Evolutionary conservation across 1,284 basidiomycete species (phyloP).

Genomic region (Xanthoconium separans): DNA sequence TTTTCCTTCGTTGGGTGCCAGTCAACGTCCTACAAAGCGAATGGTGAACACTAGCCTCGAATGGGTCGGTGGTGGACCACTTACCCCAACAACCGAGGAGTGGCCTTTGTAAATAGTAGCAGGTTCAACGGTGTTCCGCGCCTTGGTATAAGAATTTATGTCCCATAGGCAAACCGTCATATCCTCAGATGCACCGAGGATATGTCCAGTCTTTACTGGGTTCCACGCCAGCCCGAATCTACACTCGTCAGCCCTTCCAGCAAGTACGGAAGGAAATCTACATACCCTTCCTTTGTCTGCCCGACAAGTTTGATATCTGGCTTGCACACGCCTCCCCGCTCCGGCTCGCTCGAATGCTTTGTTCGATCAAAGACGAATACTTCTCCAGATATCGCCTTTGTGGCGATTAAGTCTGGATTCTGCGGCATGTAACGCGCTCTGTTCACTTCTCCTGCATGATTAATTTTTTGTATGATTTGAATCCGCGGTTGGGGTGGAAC

Average conservation of each 20-base stretch:
- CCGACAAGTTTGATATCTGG: slow-evolving; percentile 92
- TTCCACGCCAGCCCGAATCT: slow-evolving; percentile 96
- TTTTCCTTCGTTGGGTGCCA: slow-evolving; percentile 89
- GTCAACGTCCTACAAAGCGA: slow-evolving; percentile 81
- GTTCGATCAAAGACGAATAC: slow-evolving; percentile 96
- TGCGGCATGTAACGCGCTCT: slow-evolving; percentile 98
- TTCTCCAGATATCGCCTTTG: slow-evolving; percentile 88
- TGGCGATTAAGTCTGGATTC: slow-evolving; percentile 96
- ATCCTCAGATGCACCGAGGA: slow-evolving; percentile 94
- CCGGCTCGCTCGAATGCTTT: slow-evolving; percentile 93
- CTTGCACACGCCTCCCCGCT: slow-evolving; percentile 78
- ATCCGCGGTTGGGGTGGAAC: slow-evolving; percentile 79
- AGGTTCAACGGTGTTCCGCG: slow-evolving; percentile 77
- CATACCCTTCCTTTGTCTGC: slow-evolving; percentile 91
- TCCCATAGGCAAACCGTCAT: slow-evolving; percentile 98
- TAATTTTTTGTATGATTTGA: slow-evolving; percentile 92
- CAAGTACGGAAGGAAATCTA: slow-evolving; percentile 10
- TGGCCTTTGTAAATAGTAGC: slow-evolving; percentile 85
- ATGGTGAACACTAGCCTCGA: slow-evolving; percentile 5
- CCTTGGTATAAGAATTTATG: slow-evolving; percentile 86
- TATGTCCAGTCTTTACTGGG: slow-evolving; percentile 77
- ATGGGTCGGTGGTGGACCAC: slow-evolving; percentile 29
- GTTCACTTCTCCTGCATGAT: slow-evolving; percentile 96
- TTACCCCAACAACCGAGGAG: slow-evolving; percentile 84
- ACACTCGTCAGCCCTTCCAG: slow-evolving; percentile 10